Evolutionary conservation across 225 moss, liverwort and hornwort species (phyloP), one percentile per base, ranked within the genome.

Genomic region (Neckera pumila): DNA sequence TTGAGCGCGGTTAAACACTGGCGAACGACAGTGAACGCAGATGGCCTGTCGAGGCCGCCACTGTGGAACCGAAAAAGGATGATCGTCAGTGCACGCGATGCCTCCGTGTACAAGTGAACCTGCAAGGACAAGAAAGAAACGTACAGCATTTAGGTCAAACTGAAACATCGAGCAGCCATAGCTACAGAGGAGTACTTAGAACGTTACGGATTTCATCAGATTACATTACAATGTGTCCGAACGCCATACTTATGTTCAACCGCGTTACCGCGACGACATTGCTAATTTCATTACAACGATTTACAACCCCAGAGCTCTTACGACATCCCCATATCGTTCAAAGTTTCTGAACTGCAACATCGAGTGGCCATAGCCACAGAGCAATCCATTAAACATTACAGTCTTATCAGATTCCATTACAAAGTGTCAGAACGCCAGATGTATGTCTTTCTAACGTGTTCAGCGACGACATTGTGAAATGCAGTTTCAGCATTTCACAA

Each of bases 1-100:
- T 96, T 97, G 71, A 99, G 78, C 4, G 96, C 89, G 6, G 94
- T 90, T 61, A 96, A 45, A 67, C 95, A 94, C 60, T 93, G 94
- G 86, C 94, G 93, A 31, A 89, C 59, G 8, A 90, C 80, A 31
- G 31, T 70, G 43, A 49, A 74, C 2, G 94, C 96, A 17, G 96
- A 94, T 4, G 94, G 86, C 63, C 97, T 91, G 87, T 99, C 99
- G 6, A 95, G 87, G 34, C 94, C 95, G 6, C 96, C 96, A 85
- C 96, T 95, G 82, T 95, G 94, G 49, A 99, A 90, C 36, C 95
- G 93, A 82, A 97, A 81, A 18, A 91, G 89, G 8, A 99, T 89
- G 62, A 99, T 88, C 17, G 95, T 93, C 81, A 91, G 91, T 6
- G 84, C 58, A 8, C 81, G 89, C 31, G 94, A 87, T 18, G 75